phyloP scores from a whole-genome alignment of 352 stramenopile species.

The Salisapilia sapeloensis region DNA sequence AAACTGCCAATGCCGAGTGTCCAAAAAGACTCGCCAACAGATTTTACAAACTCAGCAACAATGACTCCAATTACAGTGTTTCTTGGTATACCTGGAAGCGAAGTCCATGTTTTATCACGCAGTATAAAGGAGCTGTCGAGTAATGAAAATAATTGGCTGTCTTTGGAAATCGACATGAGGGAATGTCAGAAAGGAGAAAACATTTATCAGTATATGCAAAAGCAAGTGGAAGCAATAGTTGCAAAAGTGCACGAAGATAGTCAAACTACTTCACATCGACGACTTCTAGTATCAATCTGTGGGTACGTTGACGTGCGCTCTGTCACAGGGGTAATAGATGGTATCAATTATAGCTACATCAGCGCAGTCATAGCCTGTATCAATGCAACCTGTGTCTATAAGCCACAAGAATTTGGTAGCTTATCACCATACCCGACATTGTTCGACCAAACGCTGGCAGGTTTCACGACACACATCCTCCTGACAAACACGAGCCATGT shows the following conservation, averaged over 20 bases:
- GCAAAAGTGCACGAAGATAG: constrained; percentile 4
- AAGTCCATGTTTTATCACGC: constrained; percentile 10
- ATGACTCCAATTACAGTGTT: constrained; percentile 31
- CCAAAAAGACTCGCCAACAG: too few relatives aligned
- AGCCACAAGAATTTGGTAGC: constrained; percentile 14
- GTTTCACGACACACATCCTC: constrained; percentile 46
- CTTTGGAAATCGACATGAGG: constrained; percentile 18
- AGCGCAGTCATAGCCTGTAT: constrained; percentile 29
- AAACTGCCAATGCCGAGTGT: too few relatives aligned
- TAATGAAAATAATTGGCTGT: constrained; percentile 18
- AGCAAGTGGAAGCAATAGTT: constrained; percentile 7
- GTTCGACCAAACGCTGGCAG: constrained; percentile 44
- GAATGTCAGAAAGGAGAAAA: constrained; percentile 8
- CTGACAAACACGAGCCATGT: constrained; percentile 39
- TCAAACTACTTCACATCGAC: constrained; percentile 10
- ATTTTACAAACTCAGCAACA: not conserved
- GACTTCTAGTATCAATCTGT: constrained; percentile 27
- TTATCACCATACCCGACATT: constrained; percentile 34
- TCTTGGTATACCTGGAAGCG: constrained; percentile 51
- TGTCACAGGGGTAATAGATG: constrained; percentile 21
- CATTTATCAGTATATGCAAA: constrained; percentile 6
- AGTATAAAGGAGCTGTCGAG: constrained; percentile 32
- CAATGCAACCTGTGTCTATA: constrained; percentile 30
- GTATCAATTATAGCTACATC: constrained; percentile 16
- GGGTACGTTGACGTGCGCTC: constrained; percentile 43